Conservation (phyloP, 1,284 basidiomycete genomes). For the Apiotrichum montevideense region DNA sequence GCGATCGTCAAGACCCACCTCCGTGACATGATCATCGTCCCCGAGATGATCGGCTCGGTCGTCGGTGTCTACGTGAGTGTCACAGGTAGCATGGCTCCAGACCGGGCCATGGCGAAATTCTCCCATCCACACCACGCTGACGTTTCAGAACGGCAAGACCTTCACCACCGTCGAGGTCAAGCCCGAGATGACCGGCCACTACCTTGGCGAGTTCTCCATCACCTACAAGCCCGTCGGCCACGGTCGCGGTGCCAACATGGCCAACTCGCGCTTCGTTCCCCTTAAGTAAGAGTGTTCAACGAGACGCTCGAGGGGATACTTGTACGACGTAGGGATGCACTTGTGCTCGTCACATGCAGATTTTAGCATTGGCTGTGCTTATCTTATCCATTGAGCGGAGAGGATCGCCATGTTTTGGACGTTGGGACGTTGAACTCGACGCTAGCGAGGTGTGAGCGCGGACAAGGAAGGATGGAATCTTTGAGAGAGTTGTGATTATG, state of each 20-base stretch:
- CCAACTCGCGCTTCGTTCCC: constrained; percentile 59
- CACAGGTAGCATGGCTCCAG: neutral
- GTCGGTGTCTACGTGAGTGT: constrained; percentile 76
- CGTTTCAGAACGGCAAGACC: constrained; percentile 55
- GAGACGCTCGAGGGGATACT: constrained; percentile 9
- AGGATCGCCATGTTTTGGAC: no score
- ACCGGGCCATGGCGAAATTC: neutral
- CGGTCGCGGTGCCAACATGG: constrained; percentile 80
- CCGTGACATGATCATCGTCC: constrained; percentile 99
- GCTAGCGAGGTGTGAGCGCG: no score
- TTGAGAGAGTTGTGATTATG: no score
- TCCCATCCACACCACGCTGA: neutral
- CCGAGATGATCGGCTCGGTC: constrained; percentile 98
- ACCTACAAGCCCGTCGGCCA: constrained; percentile 99
- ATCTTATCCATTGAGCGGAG: no score
- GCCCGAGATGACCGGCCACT: constrained; percentile 99
- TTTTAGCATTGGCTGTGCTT: neutral
- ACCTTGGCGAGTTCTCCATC: constrained; percentile 86
- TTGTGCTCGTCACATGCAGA: constrained; percentile 11
- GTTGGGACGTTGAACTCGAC: no score
- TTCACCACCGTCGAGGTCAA: constrained; percentile 99
- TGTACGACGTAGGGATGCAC: constrained; percentile 30
- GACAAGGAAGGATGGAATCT: no score
- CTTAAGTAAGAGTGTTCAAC: constrained; percentile 51
- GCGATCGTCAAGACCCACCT: constrained; percentile 98